These are phyloP conservation scores for Pugionium cornutum DNA, from an alignment of 345 rosid genomes.

Conservation along the genomic window DNA sequence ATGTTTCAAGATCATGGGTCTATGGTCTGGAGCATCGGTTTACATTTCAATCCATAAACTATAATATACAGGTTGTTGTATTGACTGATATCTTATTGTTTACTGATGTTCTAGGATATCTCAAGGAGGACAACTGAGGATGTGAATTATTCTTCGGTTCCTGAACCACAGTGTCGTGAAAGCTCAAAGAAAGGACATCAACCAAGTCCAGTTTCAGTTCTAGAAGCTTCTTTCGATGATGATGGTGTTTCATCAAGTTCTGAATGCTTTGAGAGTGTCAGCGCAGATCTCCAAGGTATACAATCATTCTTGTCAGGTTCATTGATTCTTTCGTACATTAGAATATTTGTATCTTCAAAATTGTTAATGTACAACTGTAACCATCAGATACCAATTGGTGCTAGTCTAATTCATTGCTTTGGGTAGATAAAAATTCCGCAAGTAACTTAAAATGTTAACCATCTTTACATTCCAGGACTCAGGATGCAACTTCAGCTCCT, in stretches of 20 bases:
- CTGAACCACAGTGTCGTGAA: slow-evolving; percentile 54
- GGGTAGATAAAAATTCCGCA: background rate
- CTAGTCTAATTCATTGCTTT: background rate
- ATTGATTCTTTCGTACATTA: background rate
- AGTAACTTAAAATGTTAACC: background rate
- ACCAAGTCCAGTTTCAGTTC: slow-evolving; percentile 93
- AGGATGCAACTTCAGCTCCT: slow-evolving; percentile 91
- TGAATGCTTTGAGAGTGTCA: slow-evolving; percentile 91
- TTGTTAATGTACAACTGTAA: background rate
- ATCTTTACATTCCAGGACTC: slow-evolving; percentile 54
- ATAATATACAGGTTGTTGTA: no score
- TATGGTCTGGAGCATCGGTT: slow-evolving; percentile 16
- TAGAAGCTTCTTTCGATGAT: slow-evolving; percentile 81
- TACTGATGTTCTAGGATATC: slow-evolving; percentile 54
- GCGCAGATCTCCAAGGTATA: slow-evolving; percentile 90
- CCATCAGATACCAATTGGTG: slow-evolving; percentile 10
- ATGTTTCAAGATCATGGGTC: slow-evolving; percentile 45
- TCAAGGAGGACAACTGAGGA: slow-evolving; percentile 42
- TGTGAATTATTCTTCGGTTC: slow-evolving; percentile 43
- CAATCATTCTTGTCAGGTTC: background rate
- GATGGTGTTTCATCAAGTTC: slow-evolving; percentile 69
- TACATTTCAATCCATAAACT: slow-evolving; percentile 11
- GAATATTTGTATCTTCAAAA: background rate
- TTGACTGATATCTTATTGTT: background rate
- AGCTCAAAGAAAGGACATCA: slow-evolving; percentile 79